phyloP scores from a whole-genome alignment of 371 early-diverging fungal species.

The Syncephalastrum contaminatum region DNA sequence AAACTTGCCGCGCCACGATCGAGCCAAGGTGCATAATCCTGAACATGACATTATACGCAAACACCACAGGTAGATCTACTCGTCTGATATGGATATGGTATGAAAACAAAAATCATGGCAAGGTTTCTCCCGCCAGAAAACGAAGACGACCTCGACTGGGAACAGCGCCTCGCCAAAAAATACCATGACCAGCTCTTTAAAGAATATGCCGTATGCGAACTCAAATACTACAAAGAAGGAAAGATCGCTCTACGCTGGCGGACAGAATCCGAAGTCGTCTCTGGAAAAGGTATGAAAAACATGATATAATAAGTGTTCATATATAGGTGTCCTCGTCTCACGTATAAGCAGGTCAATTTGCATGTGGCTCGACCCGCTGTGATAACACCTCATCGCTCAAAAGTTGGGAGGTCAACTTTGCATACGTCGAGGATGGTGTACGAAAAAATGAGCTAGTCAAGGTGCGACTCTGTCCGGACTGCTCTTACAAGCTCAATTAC shows the following conservation, averaged over 20 bases:
- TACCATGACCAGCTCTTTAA: slow-evolving; percentile 86
- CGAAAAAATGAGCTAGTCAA: slow-evolving; percentile 84
- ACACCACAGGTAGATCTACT: slow-evolving; percentile 21
- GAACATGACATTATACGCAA: slow-evolving; percentile 58
- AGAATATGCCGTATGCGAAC: slow-evolving; percentile 82
- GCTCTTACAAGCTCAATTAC: slow-evolving; percentile 54
- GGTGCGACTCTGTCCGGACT: slow-evolving; percentile 69
- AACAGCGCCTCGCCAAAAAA: slow-evolving; percentile 77
- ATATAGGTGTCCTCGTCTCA: not conserved
- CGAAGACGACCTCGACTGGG: slow-evolving; percentile 65
- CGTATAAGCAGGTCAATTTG: slow-evolving; percentile 57
- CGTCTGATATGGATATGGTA: not conserved
- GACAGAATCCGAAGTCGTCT: slow-evolving; percentile 71
- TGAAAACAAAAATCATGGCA: slow-evolving; percentile 45
- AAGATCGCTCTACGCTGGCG: slow-evolving; percentile 86
- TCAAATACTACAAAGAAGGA: slow-evolving; percentile 73
- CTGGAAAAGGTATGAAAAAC: slow-evolving; percentile 66
- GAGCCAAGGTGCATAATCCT: slow-evolving; percentile 50
- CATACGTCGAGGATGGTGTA: slow-evolving; percentile 67
- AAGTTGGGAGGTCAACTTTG: slow-evolving; percentile 90
- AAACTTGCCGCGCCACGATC: not conserved
- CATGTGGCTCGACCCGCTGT: slow-evolving; percentile 67
- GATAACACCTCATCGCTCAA: slow-evolving; percentile 41
- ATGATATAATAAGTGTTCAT: not conserved
- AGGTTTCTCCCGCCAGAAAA: slow-evolving; percentile 30